A percentile compares a stretch with the other conserved stretches of the same genome.
Conservation (phyloP, 345 rosid genomes). For the Carallia pectinifolia region DNA sequence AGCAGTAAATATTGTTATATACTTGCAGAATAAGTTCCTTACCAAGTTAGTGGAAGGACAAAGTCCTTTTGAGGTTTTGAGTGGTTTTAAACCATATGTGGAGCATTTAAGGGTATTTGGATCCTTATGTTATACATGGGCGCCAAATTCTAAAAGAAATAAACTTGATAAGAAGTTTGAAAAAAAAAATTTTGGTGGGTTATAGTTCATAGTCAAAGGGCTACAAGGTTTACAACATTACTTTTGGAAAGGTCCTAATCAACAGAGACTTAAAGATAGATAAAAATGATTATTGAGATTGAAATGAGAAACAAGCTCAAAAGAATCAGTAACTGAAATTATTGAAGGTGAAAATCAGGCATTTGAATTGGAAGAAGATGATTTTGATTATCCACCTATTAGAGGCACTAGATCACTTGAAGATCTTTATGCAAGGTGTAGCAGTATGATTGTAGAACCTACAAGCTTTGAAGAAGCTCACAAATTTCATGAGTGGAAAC, state of each 20-base stretch:
- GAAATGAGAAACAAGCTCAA: not conserved
- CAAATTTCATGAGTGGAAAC: not conserved
- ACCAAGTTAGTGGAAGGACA: not conserved
- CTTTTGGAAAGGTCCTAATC: not conserved
- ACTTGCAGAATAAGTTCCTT: not conserved
- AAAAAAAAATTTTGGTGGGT: not conserved
- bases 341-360: too few relatives aligned
- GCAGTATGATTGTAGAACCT: not conserved
- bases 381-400: too few relatives aligned
- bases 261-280: not conserved
- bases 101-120: not conserved
- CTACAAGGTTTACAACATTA: not conserved
- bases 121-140: not conserved
- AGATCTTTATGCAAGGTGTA: not conserved
- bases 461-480: not conserved
- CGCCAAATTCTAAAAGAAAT: not conserved
- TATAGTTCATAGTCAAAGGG: not conserved
- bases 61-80: not conserved
- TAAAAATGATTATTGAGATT: not conserved
- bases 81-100: not conserved
- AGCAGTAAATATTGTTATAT: not conserved
- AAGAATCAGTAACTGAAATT: too few relatives aligned
- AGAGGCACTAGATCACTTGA: too few relatives aligned
- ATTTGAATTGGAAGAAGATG: too few relatives aligned
- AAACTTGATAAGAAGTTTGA: not conserved